Percentiles rank a stretch among this genome's conserved stretches.
Conservation (phyloP, 1,284 basidiomycete species). For the Trichosporon asahii region DNA sequence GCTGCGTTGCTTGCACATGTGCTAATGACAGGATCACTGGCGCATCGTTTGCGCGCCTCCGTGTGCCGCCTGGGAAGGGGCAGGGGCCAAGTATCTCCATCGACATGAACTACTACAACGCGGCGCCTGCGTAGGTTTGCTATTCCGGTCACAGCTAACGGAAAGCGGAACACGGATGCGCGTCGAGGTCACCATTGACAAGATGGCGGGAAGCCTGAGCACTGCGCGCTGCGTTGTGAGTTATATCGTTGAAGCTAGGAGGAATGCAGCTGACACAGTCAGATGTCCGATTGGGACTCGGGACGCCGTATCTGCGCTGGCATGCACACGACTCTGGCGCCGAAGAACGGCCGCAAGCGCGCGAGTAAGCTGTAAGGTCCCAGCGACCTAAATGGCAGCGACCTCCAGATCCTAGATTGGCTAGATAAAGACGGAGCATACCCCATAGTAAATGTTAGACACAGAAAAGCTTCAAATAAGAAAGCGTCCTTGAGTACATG, state of each 20-base stretch:
- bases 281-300: constrained; percentile 13
- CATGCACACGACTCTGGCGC: constrained; percentile 17
- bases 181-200: constrained; percentile 11
- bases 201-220: constrained; percentile 2
- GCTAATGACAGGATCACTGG: constrained; percentile 9
- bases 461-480: neutral
- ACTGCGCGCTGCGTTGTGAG: constrained; percentile 16
- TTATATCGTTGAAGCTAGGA: neutral
- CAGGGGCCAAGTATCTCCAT: constrained; percentile 35
- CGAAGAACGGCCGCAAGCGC: constrained; percentile 10
- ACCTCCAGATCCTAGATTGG: neutral
- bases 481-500: no score
- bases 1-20: neutral
- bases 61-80: constrained; percentile 28
- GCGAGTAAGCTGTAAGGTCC: constrained; percentile 1
- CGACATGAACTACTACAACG: constrained; percentile 33
- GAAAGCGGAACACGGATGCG: constrained; percentile 15
- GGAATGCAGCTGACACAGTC: neutral
- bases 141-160: neutral
- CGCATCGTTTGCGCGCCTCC: constrained; percentile 13
- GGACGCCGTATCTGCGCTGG: constrained; percentile 14
- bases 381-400: no score
- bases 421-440: neutral
- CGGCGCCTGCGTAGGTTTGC: constrained; percentile 18
- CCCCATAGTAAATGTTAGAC: neutral